Conservation (phyloP, 2,329 filamentous ascomycete genomes). For the Rhinocladiella mackenziei region DNA sequence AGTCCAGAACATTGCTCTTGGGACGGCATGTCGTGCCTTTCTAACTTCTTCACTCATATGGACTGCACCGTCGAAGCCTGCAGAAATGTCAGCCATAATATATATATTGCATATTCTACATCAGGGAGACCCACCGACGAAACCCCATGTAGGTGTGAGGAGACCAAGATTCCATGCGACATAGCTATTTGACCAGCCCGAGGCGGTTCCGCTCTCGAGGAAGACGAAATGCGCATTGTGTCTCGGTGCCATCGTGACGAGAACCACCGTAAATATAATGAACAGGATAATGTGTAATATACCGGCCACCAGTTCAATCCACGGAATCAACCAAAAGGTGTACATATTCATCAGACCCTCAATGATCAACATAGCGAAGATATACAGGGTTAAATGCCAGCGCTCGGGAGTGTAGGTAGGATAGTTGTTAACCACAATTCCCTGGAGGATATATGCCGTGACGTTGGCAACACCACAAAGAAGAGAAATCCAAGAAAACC, state of each 20-base stretch:
- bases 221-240: conserved; percentile 37
- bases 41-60: conserved; percentile 40
- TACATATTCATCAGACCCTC: conserved; percentile 30
- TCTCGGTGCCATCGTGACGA: conserved; percentile 33
- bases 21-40: conserved; percentile 35
- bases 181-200: conserved; percentile 35
- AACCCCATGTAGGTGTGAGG: conserved; percentile 34
- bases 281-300: conserved; percentile 37
- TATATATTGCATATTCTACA: no score
- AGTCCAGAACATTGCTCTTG: conserved; percentile 37
- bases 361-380: conserved; percentile 37
- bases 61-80: conserved; percentile 28
- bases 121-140: conserved; percentile 32
- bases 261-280: conserved; percentile 37
- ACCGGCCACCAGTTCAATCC: conserved; percentile 38
- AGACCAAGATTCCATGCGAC: conserved; percentile 40
- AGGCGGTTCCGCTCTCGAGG: conserved; percentile 29
- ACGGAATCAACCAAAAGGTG: conserved; percentile 38
- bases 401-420: conserved; percentile 33
- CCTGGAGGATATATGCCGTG: conserved; percentile 28
- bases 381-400: conserved; percentile 41
- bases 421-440: conserved; percentile 30
- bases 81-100: conserved; percentile 6
- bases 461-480: conserved; percentile 30
- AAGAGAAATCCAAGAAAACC: conserved; percentile 40